Percentiles rank a stretch among this genome's conserved stretches.
Evolutionary conservation across 2,329 filamentous ascomycete species (phyloP).

Genomic region (Cordyceps cicadae): DNA sequence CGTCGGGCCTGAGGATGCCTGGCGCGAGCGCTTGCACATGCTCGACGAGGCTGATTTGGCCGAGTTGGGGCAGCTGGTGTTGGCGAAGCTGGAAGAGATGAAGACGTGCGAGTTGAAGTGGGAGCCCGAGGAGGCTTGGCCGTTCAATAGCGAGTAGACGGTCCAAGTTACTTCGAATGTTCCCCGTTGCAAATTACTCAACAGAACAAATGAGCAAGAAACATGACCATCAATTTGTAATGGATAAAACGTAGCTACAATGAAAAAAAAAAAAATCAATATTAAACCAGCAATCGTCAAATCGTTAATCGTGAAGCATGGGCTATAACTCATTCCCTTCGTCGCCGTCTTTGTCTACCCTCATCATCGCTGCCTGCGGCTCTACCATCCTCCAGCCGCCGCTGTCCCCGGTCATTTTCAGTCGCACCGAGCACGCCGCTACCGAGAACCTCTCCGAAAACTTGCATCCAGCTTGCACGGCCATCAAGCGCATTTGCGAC

Average conservation of each 20-base stretch:
- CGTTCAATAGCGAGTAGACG: too few species aligned
- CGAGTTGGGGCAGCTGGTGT: not conserved
- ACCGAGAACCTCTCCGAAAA: constrained; percentile 19
- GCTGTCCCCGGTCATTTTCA: not conserved
- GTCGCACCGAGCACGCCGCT: not conserved
- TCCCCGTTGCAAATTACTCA: too few species aligned
- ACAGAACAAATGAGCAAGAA: not conserved
- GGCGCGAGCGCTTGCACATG: not conserved
- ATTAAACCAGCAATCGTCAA: not conserved
- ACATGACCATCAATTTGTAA: not conserved
- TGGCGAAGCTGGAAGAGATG: not conserved
- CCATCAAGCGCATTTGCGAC: constrained; percentile 24
- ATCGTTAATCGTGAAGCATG: not conserved
- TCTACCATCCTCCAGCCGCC: not conserved
- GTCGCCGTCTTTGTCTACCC: not conserved
- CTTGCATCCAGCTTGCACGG: constrained; percentile 19
- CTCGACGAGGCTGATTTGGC: not conserved
- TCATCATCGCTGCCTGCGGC: not conserved
- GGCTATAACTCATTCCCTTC: not conserved
- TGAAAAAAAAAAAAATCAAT: not conserved
- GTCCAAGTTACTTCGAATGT: too few species aligned
- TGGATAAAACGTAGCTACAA: not conserved
- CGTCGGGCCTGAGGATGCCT: not conserved
- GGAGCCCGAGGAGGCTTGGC: not conserved
- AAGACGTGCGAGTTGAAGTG: not conserved